phyloP scores from a whole-genome alignment of 129 eudicot genomes.

The Saposhnikovia divaricata region DNA sequence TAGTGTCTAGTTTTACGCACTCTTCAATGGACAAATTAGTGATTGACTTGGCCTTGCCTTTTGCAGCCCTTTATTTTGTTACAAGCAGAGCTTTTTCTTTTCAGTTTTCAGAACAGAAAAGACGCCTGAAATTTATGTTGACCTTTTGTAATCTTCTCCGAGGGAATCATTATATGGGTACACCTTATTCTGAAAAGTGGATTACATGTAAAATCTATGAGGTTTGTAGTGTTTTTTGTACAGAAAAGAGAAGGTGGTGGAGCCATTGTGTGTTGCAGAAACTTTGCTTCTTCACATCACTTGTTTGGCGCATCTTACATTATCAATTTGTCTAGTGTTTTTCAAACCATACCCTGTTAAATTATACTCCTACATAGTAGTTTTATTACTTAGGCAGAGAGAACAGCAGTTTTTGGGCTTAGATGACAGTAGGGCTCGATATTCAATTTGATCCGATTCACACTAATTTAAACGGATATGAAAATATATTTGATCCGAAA shows the following conservation, averaged over 20 bases:
- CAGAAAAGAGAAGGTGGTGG: conserved; percentile 25
- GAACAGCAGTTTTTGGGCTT: too few relatives aligned
- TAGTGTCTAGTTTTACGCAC: neutral
- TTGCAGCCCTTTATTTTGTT: neutral
- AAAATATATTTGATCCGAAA: too few relatives aligned
- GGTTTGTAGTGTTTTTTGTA: conserved; percentile 19
- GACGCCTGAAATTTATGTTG: conserved; percentile 39
- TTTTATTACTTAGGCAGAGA: too few relatives aligned
- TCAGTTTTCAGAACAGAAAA: conserved; percentile 35
- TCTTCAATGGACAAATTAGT: neutral
- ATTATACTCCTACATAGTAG: too few relatives aligned
- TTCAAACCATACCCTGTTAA: neutral
- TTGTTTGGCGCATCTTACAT: neutral
- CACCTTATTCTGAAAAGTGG: conserved; percentile 8
- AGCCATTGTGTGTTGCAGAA: conserved; percentile 25
- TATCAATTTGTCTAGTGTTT: neutral
- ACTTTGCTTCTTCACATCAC: conserved; percentile 20
- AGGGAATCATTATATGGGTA: conserved; percentile 22
- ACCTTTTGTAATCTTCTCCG: conserved; percentile 33
- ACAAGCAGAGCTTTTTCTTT: conserved; percentile 20
- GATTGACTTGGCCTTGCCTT: neutral
- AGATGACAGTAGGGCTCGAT: too few relatives aligned
- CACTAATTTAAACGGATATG: too few relatives aligned
- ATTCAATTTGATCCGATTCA: too few relatives aligned
- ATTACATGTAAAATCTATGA: neutral